Evolutionary conservation across 202 grass and related monocot genomes (phyloP).

Genomic region (Setaria viridis): DNA sequence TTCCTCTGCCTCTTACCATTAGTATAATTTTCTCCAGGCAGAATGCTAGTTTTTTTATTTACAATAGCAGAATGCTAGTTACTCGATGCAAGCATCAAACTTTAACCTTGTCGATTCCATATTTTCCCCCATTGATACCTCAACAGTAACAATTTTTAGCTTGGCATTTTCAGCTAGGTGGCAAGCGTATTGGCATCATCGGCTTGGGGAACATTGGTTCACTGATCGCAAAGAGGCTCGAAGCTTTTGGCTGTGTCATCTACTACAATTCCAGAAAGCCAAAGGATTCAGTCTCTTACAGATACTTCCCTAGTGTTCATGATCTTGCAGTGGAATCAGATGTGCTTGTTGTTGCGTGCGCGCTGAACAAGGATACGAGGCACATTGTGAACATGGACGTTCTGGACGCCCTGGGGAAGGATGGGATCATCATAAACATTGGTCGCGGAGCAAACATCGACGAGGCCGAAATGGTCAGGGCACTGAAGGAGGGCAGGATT

Average conservation of each 20-base stretch:
- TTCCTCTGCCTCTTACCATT: neutral
- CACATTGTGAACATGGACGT: slow-evolving; percentile 63
- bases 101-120: too few species aligned
- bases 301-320: slow-evolving; percentile 37
- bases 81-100: too few species aligned
- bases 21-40: too few species aligned
- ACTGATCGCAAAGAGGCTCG: slow-evolving; percentile 59
- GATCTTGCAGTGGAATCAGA: slow-evolving; percentile 62
- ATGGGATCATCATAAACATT: slow-evolving; percentile 66
- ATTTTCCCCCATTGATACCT: too few species aligned
- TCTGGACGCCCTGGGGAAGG: slow-evolving; percentile 60
- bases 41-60: too few species aligned
- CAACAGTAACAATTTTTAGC: too few species aligned
- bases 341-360: slow-evolving; percentile 57
- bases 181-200: slow-evolving; percentile 68
- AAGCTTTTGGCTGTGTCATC: slow-evolving; percentile 57
- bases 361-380: slow-evolving; percentile 54
- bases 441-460: slow-evolving; percentile 54
- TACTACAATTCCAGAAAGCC: slow-evolving; percentile 50
- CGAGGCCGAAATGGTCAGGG: slow-evolving; percentile 50
- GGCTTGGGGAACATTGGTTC: slow-evolving; percentile 74
- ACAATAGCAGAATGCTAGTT: too few species aligned
- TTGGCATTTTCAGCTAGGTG: slow-evolving; percentile 47
- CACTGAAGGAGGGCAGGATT: slow-evolving; percentile 55
- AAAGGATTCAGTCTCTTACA: slow-evolving; percentile 50